These are phyloP conservation scores for Botrytis pseudocinerea DNA, from an alignment of 2,329 filamentous ascomycete genomes.

Conservation along the genomic window DNA sequence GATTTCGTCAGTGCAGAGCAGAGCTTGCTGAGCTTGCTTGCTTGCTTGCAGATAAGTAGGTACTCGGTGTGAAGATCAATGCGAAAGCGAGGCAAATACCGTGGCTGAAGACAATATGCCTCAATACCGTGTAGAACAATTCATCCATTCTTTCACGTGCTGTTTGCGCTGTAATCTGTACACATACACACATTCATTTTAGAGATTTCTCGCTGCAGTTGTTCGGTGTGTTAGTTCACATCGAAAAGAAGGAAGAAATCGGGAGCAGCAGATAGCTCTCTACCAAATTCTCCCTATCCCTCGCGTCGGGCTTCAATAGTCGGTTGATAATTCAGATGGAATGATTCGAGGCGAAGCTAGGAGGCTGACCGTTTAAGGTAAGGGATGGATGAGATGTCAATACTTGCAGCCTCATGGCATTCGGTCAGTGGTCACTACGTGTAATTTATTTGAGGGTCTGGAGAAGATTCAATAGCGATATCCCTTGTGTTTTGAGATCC, in stretches of 20 bases:
- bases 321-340: not conserved
- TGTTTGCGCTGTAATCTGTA: not conserved
- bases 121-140: slow-evolving; percentile 1
- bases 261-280: not conserved
- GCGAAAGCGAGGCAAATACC: not conserved
- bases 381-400: slow-evolving; percentile 3
- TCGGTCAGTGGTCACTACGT: not conserved
- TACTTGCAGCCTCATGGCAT: not conserved
- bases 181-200: not conserved
- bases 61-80: slow-evolving; percentile 1
- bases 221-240: not conserved
- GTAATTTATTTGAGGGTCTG: not conserved
- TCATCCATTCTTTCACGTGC: not conserved
- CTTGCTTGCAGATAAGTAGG: not conserved
- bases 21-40: not conserved
- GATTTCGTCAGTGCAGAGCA: not conserved
- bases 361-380: not conserved
- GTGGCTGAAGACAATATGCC: not conserved
- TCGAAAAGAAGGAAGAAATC: not conserved
- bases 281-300: not conserved
- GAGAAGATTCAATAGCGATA: not conserved
- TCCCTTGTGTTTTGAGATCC: not conserved
- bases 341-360: not conserved
- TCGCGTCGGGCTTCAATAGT: not conserved
- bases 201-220: not conserved